Base-by-base conservation (phyloP, 106 monocot species). In the Xerophyta viscosa region DNA sequence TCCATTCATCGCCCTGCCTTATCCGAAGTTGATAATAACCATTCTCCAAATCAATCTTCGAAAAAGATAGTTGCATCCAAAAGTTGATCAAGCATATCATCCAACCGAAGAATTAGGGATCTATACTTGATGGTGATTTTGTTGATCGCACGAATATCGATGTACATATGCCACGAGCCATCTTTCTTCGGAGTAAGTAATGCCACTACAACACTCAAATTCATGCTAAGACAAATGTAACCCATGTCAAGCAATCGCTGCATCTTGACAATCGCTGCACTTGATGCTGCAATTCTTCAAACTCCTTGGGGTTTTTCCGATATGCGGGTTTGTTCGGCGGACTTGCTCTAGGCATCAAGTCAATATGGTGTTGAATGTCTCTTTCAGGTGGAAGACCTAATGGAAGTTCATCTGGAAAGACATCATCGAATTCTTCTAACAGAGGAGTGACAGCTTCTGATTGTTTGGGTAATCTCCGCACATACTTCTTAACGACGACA, bases 21-120 rank as follows among this genome's bases (percentile, higher is more conserved):
- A 73, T 39, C 0, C 27, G 3, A 0, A 66, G 44, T 43, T 65
- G 52, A 27, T 72, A 52, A 11, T 59, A 72, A 2, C 31, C 25
- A 22, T 46, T 60, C 0, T 31, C 19, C 2, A 66, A 21, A 11
- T 61, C 33, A 2, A 73, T 15, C n/a, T 73, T 73, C 0, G 36
- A 70, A 27, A n/a, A 73, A 61, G 2, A 71, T 6, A 0, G 6
- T 39, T 0, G 30, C 27, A 5, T 50, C 31, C 0, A 10, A 18
- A 20, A 60, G 4, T 24, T 44, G n/a, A 19, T 54, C 66, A 0
- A 55, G 10, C 48, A 61, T 36, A n/a, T 61, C 52, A 33, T 59
- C 58, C 3, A 65, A 21, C 0, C 45, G 0, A 29, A 31, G 21
- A n/a, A 66, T 61, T 0, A 45, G 48, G 20, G 60, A 66, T 0